Evolutionary conservation across 495 filamentous ascomycete genomes (phyloP).

Genomic region (Aspergillus heteromorphus): DNA sequence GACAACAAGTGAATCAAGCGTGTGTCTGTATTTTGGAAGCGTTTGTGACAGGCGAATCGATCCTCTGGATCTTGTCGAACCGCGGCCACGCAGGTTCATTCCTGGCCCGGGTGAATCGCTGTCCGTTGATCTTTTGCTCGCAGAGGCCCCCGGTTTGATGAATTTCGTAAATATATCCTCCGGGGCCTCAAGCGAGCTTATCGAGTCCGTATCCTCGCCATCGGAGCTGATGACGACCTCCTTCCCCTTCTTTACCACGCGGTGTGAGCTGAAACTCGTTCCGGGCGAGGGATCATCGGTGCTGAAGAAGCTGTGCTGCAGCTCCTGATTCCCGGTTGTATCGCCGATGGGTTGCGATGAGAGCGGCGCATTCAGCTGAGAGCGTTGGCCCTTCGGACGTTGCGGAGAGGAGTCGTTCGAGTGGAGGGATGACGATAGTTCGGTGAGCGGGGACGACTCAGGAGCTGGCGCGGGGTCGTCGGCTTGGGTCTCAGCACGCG

Average conservation of each 20-base stretch:
- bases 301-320: conserved; percentile 18
- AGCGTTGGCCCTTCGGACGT: conserved; percentile 12
- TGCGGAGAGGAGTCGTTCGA: conserved; percentile 18
- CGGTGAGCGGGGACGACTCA: conserved; percentile 29
- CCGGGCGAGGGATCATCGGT: conserved; percentile 10
- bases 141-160: neutral
- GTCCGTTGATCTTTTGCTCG: conserved; percentile 15
- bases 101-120: conserved; percentile 2
- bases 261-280: conserved; percentile 31
- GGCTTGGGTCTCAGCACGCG: neutral
- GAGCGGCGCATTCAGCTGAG: conserved; percentile 18
- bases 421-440: conserved; percentile 25
- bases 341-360: conserved; percentile 7
- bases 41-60: neutral
- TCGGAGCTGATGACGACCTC: conserved; percentile 64
- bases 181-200: conserved; percentile 44
- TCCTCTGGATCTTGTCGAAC: conserved; percentile 2
- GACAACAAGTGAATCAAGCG: conserved; percentile 59
- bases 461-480: conserved; percentile 9
- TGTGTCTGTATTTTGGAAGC: conserved; percentile 58
- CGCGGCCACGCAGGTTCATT: conserved; percentile 12
- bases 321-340: neutral
- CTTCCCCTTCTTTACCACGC: conserved; percentile 42
- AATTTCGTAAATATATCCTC: conserved; percentile 32
- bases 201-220: conserved; percentile 59